phyloP scores from a whole-genome alignment of 106 monocot genomes.

The Dioscorea alata region DNA sequence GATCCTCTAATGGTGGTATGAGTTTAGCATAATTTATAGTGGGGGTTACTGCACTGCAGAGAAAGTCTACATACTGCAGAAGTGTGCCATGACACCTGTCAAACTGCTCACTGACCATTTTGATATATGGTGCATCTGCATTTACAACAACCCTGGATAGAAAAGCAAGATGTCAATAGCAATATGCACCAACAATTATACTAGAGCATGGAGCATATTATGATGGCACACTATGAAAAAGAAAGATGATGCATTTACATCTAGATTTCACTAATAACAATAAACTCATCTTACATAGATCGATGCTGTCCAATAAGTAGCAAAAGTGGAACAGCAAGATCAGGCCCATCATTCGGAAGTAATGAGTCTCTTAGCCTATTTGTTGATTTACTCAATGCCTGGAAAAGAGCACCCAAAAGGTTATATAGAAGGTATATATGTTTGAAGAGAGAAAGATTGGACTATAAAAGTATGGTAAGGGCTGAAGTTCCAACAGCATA shows the following conservation, averaged over 20 bases:
- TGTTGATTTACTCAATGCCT: conserved; percentile 87
- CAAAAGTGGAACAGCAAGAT: conserved; percentile 87
- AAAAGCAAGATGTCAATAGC: background rate
- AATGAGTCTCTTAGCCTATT: conserved; percentile 88
- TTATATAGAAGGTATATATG: background rate
- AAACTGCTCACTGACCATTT: conserved; percentile 98
- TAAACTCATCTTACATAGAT: conserved; percentile 54
- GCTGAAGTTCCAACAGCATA: no score
- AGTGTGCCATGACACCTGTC: conserved; percentile 96
- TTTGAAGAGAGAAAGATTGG: no score
- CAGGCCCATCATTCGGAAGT: conserved; percentile 89
- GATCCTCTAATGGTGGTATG: conserved; percentile 74
- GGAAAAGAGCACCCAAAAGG: conserved; percentile 2
- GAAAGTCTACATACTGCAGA: conserved; percentile 97
- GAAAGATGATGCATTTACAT: no score
- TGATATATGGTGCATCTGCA: conserved; percentile 83
- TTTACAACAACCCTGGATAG: conserved; percentile 71
- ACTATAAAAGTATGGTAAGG: no score
- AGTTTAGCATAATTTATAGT: conserved; percentile 58
- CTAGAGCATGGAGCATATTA: no score
- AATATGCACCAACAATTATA: no score
- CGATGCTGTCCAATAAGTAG: conserved; percentile 89
- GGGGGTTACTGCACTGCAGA: conserved; percentile 68
- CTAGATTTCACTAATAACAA: background rate
- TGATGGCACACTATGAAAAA: no score